Evolutionary conservation across 2,329 filamentous ascomycete genomes (phyloP).

Genomic region (Arthroderma sp.): DNA sequence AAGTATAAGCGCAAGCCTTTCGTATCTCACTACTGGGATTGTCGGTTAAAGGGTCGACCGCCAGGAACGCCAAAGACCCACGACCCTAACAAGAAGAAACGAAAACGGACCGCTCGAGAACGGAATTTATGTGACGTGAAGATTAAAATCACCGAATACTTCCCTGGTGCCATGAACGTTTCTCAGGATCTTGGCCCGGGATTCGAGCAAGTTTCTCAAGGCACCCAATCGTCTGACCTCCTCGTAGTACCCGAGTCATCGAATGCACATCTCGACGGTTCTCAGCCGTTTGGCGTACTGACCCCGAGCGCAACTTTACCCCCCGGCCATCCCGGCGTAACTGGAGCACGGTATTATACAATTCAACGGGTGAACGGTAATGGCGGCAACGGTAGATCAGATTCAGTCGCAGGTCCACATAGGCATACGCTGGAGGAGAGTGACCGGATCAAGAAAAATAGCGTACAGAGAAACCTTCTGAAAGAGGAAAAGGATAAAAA

Average conservation of each 20-base stretch:
- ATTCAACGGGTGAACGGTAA: slow-evolving; percentile 69
- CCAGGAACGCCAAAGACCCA: slow-evolving; percentile 68
- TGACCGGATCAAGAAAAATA: slow-evolving; percentile 72
- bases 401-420: slow-evolving; percentile 59
- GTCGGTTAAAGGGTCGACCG: slow-evolving; percentile 65
- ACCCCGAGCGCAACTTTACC: slow-evolving; percentile 31
- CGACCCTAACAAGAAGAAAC: slow-evolving; percentile 70
- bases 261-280: slow-evolving; percentile 22
- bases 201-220: slow-evolving; percentile 16
- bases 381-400: slow-evolving; percentile 58
- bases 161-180: slow-evolving; percentile 39
- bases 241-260: slow-evolving; percentile 11
- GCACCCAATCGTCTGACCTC: slow-evolving; percentile 13
- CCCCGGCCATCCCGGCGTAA: slow-evolving; percentile 36
- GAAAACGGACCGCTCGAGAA: slow-evolving; percentile 62
- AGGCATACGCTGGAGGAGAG: slow-evolving; percentile 61
- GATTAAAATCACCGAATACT: slow-evolving; percentile 74
- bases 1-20: slow-evolving; percentile 73
- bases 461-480: slow-evolving; percentile 53
- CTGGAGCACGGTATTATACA: slow-evolving; percentile 53
- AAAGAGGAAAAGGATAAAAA: slow-evolving; percentile 55
- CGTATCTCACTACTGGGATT: slow-evolving; percentile 75
- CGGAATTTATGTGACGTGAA: slow-evolving; percentile 75
- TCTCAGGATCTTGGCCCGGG: slow-evolving; percentile 23
- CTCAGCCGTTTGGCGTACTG: slow-evolving; percentile 33